phyloP scores from a whole-genome alignment of 148 eudicot genomes.

The Bassia scoparia region DNA sequence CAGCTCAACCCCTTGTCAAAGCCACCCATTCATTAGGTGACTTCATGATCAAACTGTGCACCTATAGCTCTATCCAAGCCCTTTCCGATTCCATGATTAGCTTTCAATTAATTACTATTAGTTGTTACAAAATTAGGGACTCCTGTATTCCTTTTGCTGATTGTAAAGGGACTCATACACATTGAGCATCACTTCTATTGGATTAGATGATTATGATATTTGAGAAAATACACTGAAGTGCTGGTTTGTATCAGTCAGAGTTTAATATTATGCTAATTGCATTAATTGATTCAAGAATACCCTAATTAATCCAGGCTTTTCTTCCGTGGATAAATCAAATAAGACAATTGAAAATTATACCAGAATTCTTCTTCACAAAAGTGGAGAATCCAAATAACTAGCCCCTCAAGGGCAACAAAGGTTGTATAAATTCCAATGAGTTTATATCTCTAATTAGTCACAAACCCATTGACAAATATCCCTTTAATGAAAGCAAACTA shows the following conservation, averaged over 20 bases:
- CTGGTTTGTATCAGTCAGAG: background rate
- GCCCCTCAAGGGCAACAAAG: background rate
- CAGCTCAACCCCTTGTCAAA: background rate
- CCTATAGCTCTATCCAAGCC: background rate
- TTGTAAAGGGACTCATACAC: background rate
- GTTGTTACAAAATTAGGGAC: background rate
- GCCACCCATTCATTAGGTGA: background rate
- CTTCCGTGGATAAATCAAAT: background rate
- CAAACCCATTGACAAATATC: too few species aligned
- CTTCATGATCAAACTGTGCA: too few species aligned
- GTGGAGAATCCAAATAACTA: background rate
- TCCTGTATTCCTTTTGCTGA: background rate
- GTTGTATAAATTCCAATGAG: background rate
- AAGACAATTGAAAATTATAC: background rate
- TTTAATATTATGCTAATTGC: background rate
- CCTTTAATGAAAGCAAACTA: background rate
- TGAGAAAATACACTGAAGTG: too few species aligned
- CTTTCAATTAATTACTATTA: background rate
- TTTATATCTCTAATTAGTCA: background rate
- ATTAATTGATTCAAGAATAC: background rate
- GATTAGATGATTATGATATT: background rate
- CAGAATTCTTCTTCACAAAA: background rate
- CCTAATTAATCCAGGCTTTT: background rate
- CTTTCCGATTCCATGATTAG: background rate
- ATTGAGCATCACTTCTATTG: background rate